phyloP scores from a whole-genome alignment of 805 yeast genomes.

The Millerago galiae region DNA sequence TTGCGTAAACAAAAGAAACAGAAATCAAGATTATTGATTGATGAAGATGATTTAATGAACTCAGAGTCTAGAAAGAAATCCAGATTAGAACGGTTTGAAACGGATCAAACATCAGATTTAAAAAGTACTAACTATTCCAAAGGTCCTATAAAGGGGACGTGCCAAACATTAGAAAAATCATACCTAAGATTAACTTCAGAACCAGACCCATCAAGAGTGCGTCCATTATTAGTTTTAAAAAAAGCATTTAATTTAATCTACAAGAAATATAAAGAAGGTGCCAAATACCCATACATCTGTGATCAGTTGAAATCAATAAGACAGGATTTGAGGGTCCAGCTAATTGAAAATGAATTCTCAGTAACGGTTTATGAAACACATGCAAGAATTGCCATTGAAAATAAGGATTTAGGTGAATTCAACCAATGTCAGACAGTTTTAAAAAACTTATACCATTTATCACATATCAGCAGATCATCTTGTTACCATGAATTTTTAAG shows the following conservation, averaged over 20 bases:
- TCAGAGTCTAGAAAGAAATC: slow-evolving; percentile 25
- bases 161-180: slow-evolving; percentile 62
- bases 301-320: slow-evolving; percentile 89
- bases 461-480: slow-evolving; percentile 29
- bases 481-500: slow-evolving; percentile 59
- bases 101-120: slow-evolving; percentile 11
- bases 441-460: slow-evolving; percentile 48
- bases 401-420: slow-evolving; percentile 85
- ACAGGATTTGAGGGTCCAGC: slow-evolving; percentile 91
- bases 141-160: slow-evolving; percentile 52
- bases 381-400: slow-evolving; percentile 78
- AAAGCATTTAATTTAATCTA: slow-evolving; percentile 50
- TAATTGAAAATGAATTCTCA: slow-evolving; percentile 71
- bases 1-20: not conserved
- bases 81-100: slow-evolving; percentile 32
- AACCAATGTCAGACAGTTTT: slow-evolving; percentile 91
- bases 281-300: slow-evolving; percentile 67
- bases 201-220: slow-evolving; percentile 77
- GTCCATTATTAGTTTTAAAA: slow-evolving; percentile 62
- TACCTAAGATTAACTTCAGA: slow-evolving; percentile 85
- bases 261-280: slow-evolving; percentile 42
- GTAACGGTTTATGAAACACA: slow-evolving; percentile 78
- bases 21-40: not conserved
- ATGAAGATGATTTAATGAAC: slow-evolving; percentile 6
- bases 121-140: slow-evolving; percentile 8